These are phyloP conservation scores for Globisporangium mamillatum DNA, from an alignment of 352 stramenopile species.

Conservation along the genomic window DNA sequence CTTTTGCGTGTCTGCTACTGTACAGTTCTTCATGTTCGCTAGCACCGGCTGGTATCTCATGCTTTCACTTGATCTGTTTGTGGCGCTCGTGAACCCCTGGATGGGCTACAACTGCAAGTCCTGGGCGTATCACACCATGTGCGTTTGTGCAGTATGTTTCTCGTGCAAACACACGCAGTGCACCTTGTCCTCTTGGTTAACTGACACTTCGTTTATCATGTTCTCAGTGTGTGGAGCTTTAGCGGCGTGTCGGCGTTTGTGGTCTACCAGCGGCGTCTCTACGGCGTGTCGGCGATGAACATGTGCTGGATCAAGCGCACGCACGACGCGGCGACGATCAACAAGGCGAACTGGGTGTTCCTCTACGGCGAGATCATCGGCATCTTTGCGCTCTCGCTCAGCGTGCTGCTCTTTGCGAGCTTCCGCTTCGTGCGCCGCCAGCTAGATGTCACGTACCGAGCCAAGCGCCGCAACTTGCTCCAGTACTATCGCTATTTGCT, in stretches of 20 bases:
- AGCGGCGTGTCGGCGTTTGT: conserved; percentile 60
- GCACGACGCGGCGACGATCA: conserved; percentile 34
- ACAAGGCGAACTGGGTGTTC: conserved; percentile 62
- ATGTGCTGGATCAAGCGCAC: conserved; percentile 77
- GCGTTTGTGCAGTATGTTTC: conserved; percentile 8
- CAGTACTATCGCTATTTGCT: conserved; percentile 87
- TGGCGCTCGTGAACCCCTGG: conserved; percentile 85
- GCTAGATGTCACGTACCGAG: conserved; percentile 80
- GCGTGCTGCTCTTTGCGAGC: conserved; percentile 77
- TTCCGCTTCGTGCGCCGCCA: conserved; percentile 84
- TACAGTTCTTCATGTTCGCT: conserved; percentile 72
- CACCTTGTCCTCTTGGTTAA: background rate
- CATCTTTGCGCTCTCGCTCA: conserved; percentile 60
- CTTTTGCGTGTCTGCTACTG: background rate
- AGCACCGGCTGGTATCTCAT: conserved; percentile 80
- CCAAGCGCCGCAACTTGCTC: conserved; percentile 76
- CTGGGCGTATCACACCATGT: conserved; percentile 83
- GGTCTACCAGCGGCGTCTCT: conserved; percentile 60
- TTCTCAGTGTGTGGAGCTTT: conserved; percentile 61
- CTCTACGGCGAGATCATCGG: conserved; percentile 52
- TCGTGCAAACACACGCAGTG: background rate
- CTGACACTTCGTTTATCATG: background rate
- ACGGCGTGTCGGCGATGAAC: conserved; percentile 67
- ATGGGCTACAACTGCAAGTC: conserved; percentile 87
- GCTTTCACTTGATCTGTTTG: conserved; percentile 78